phyloP scores from a whole-genome alignment of 2,329 filamentous ascomycete species.

The Juglanconis sp. region DNA sequence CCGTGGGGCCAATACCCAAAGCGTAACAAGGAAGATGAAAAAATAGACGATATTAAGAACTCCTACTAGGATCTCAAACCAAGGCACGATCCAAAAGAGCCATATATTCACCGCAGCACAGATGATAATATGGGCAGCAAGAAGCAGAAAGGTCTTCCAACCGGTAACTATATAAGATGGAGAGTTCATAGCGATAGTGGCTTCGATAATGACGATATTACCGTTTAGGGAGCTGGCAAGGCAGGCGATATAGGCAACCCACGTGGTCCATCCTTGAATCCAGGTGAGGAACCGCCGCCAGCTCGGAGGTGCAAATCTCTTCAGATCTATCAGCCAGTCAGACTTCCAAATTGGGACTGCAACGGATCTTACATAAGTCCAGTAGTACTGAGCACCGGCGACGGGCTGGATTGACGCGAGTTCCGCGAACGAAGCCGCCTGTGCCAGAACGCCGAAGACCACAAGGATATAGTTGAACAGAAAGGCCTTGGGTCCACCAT shows the following conservation, averaged over 20 bases:
- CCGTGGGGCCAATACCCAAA: conserved; percentile 14
- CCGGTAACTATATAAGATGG: conserved; percentile 7
- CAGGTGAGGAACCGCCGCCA: conserved; percentile 10
- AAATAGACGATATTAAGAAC: conserved; percentile 24
- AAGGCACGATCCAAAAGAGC: conserved; percentile 35
- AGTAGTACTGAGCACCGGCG: conserved; percentile 41
- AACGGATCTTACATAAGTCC: conserved; percentile 28
- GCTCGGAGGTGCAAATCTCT: neutral
- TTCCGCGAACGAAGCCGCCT: conserved; percentile 35
- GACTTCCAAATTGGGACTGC: neutral
- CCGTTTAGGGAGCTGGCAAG: conserved; percentile 32
- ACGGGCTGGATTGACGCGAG: conserved; percentile 38
- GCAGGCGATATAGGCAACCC: conserved; percentile 37
- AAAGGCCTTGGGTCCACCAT: conserved; percentile 30
- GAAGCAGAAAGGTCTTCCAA: conserved; percentile 38
- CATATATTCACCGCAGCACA: conserved; percentile 26
- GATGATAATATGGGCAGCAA: conserved; percentile 28
- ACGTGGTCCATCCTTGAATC: conserved; percentile 36
- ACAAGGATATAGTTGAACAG: conserved; percentile 31
- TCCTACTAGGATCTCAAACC: conserved; percentile 35
- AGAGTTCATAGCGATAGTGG: conserved; percentile 12
- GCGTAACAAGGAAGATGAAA: conserved; percentile 8
- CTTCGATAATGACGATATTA: conserved; percentile 10
- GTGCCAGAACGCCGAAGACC: conserved; percentile 27
- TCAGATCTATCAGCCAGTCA: neutral